Percentiles rank a stretch among this genome's conserved stretches.
phyloP scores from a whole-genome alignment of 1,139 yeast species.

The Zygosaccharomyces pseudobailii region DNA sequence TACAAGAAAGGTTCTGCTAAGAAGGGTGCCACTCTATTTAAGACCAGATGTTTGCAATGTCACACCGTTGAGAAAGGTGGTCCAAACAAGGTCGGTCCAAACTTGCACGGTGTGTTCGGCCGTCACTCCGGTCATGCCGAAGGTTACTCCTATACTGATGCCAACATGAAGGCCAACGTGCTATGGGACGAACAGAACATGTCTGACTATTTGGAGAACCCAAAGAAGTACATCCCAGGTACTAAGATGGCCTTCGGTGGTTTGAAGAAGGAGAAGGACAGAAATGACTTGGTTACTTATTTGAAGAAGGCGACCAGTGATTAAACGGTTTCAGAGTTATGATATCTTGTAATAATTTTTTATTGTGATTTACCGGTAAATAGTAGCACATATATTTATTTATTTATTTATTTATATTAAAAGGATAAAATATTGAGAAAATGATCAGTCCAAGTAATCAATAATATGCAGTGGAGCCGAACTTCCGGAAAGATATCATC shows the following conservation, averaged over 20 bases:
- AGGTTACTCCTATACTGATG: constrained; percentile 96
- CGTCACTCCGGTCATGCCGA: constrained; percentile 88
- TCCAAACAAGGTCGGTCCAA: constrained; percentile 99
- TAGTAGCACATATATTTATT: constrained; percentile 1
- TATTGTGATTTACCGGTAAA: constrained; percentile 3
- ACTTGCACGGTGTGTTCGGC: constrained; percentile 90
- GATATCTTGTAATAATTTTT: not conserved
- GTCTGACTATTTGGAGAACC: constrained; percentile 96
- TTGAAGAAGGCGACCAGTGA: constrained; percentile 59
- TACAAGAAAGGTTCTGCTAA: constrained; percentile 67
- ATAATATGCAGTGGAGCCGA: not conserved
- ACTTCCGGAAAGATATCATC: not conserved
- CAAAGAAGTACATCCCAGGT: constrained; percentile 99
- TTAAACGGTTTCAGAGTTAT: not conserved
- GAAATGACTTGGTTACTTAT: constrained; percentile 94
- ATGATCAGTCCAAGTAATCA: too few relatives aligned
- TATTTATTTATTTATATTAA: not conserved
- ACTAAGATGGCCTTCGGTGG: constrained; percentile 99
- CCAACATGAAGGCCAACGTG: constrained; percentile 95
- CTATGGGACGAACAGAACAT: constrained; percentile 82
- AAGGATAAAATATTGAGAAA: not conserved
- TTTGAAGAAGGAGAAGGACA: constrained; percentile 97
- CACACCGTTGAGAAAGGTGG: constrained; percentile 97
- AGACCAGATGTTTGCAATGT: constrained; percentile 98
- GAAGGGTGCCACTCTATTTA: constrained; percentile 98